Evolutionary conservation across 2,329 filamentous ascomycete species (phyloP).

Genomic region (Aspergillus sp.): DNA sequence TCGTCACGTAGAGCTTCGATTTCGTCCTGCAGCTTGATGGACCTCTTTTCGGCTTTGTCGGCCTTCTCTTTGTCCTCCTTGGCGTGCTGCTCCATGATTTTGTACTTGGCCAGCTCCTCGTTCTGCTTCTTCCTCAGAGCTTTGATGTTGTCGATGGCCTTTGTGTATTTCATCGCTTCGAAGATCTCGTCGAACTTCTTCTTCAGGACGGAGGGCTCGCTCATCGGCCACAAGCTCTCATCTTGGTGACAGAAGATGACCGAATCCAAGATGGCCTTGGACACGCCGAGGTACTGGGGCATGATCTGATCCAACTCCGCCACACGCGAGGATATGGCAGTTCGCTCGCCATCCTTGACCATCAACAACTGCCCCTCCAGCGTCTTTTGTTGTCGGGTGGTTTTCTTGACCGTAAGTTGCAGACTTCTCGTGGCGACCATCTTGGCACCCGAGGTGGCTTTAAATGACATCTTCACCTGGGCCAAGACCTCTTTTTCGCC

Average conservation of each 20-base stretch:
- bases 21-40: conserved; percentile 62
- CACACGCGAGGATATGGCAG: conserved; percentile 74
- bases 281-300: conserved; percentile 83
- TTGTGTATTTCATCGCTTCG: conserved; percentile 94
- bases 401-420: conserved; percentile 84
- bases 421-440: conserved; percentile 83
- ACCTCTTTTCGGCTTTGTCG: conserved; percentile 67
- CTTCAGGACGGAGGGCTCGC: conserved; percentile 80
- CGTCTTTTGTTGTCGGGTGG: conserved; percentile 72
- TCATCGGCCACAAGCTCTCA: conserved; percentile 95
- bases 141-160: conserved; percentile 95
- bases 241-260: conserved; percentile 99
- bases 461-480: conserved; percentile 88
- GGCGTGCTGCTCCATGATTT: conserved; percentile 72
- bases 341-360: conserved; percentile 75
- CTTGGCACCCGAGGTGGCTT: conserved; percentile 70
- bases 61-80: conserved; percentile 84
- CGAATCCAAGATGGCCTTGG: conserved; percentile 82
- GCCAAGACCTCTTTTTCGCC: conserved; percentile 87
- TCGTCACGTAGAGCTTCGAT: conserved; percentile 59
- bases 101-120: conserved; percentile 69
- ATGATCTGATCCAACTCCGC: conserved; percentile 81
- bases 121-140: conserved; percentile 78
- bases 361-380: conserved; percentile 78
- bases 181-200: conserved; percentile 98